phyloP scores from a whole-genome alignment of 306 rosid genomes.

The Cucurbita maxima region DNA sequence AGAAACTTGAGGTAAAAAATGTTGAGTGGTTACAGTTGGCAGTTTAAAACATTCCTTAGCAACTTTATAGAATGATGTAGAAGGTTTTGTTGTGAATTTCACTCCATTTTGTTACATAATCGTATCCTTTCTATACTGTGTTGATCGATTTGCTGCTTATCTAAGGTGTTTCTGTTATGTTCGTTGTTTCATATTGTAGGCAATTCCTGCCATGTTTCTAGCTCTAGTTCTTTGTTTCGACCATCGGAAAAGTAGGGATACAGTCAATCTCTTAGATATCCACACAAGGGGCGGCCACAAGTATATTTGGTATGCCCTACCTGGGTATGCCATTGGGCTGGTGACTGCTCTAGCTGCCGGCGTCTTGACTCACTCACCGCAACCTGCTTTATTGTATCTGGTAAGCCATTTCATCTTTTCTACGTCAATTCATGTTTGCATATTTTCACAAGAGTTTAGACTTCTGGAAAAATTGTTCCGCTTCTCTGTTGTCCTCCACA shows the following conservation, averaged over 20 bases:
- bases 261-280: conserved; percentile 52
- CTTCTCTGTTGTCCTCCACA: neutral
- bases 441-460: neutral
- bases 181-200: conserved; percentile 29
- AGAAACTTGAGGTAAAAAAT: neutral
- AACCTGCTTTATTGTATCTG: conserved; percentile 94
- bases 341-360: conserved; percentile 88
- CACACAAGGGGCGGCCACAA: conserved; percentile 90
- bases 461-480: neutral
- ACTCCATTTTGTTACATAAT: neutral
- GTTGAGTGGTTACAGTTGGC: neutral
- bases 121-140: neutral
- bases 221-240: conserved; percentile 92
- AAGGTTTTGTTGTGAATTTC: neutral
- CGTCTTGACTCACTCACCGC: conserved; percentile 81
- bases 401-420: conserved; percentile 22
- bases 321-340: conserved; percentile 90
- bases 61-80: neutral
- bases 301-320: conserved; percentile 93
- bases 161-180: neutral
- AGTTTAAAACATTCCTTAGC: neutral
- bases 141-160: neutral
- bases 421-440: neutral
- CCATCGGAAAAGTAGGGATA: conserved; percentile 60
- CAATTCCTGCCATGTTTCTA: conserved; percentile 91